Conservation (phyloP, 805 yeast species). For the Pichia exigua region DNA sequence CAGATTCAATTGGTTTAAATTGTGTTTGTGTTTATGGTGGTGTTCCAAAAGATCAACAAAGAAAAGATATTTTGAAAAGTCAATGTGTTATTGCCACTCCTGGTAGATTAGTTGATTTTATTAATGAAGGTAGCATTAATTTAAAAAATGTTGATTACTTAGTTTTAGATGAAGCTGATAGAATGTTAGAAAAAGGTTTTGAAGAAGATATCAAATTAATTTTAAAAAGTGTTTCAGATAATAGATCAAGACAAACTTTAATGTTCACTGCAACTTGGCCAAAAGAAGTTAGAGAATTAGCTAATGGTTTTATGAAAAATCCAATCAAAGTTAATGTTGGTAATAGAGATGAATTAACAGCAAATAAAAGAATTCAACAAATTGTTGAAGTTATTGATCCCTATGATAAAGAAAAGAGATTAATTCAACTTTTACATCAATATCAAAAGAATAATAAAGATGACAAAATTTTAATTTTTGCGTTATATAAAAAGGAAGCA, state of each 20-base stretch:
- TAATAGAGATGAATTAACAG: slow-evolving; percentile 86
- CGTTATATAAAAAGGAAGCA: slow-evolving; percentile 95
- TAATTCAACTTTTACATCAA: slow-evolving; percentile 62
- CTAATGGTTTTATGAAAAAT: slow-evolving; percentile 68
- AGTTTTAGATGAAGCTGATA: slow-evolving; percentile 95
- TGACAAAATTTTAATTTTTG: slow-evolving; percentile 86
- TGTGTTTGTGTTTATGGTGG: slow-evolving; percentile 95
- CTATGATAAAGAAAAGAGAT: slow-evolving; percentile 66
- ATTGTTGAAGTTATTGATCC: slow-evolving; percentile 88
- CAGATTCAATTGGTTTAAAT: slow-evolving; percentile 51
- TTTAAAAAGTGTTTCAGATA: slow-evolving; percentile 45
- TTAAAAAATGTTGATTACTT: slow-evolving; percentile 63
- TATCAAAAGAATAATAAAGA: slow-evolving; percentile 56
- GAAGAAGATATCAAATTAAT: slow-evolving; percentile 91
- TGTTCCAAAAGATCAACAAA: slow-evolving; percentile 91
- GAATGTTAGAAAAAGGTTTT: slow-evolving; percentile 97
- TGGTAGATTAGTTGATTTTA: slow-evolving; percentile 88
- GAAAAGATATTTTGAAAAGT: slow-evolving; percentile 54
- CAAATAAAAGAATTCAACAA: slow-evolving; percentile 91
- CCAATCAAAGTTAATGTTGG: slow-evolving; percentile 94
- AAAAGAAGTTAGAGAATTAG: slow-evolving; percentile 92
- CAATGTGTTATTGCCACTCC: slow-evolving; percentile 94
- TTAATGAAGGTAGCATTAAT: slow-evolving; percentile 79
- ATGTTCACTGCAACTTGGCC: slow-evolving; percentile 99
- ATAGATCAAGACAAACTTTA: slow-evolving; percentile 65